Conservation (phyloP, 768 basidiomycete species). For the Phanerochaete carnosa region DNA sequence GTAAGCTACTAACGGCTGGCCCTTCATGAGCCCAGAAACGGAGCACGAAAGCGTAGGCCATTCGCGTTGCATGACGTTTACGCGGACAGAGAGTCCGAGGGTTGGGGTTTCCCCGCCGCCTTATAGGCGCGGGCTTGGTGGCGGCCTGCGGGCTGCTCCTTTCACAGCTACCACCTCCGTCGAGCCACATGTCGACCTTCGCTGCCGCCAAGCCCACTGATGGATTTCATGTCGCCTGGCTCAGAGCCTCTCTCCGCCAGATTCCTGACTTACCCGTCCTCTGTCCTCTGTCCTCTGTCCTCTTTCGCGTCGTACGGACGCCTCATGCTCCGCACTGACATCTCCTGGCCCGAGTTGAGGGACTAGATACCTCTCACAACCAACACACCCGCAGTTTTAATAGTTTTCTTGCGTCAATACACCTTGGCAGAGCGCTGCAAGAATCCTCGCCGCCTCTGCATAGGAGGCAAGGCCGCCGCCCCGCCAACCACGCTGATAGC, state of each 20-base stretch:
- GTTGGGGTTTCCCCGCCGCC: too few relatives aligned
- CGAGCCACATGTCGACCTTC: too few relatives aligned
- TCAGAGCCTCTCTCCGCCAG: slow-evolving; percentile 23
- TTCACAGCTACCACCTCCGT: background rate
- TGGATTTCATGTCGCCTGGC: background rate
- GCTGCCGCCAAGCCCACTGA: background rate
- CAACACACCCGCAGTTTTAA: slow-evolving; percentile 26
- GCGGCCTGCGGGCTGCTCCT: background rate
- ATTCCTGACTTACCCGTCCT: slow-evolving; percentile 29
- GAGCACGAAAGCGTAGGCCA: too few relatives aligned
- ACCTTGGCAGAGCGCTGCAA: slow-evolving; percentile 15
- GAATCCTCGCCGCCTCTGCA: slow-evolving; percentile 18
- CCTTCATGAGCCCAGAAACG: too few relatives aligned
- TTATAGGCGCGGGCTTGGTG: background rate
- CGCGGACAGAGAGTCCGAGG: too few relatives aligned
- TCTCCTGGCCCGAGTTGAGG: background rate
- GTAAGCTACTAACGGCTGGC: too few relatives aligned
- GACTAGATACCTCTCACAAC: slow-evolving; percentile 29
- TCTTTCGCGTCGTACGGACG: background rate
- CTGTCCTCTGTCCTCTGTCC: too few relatives aligned
- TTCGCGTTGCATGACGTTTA: too few relatives aligned
- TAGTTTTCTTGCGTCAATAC: slow-evolving; percentile 27
- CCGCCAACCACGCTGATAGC: background rate
- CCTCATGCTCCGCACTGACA: background rate
- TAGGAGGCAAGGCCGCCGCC: background rate